Evolutionary conservation across 179 eudicot genomes (phyloP).

Genomic region (Spinacia oleracea): DNA sequence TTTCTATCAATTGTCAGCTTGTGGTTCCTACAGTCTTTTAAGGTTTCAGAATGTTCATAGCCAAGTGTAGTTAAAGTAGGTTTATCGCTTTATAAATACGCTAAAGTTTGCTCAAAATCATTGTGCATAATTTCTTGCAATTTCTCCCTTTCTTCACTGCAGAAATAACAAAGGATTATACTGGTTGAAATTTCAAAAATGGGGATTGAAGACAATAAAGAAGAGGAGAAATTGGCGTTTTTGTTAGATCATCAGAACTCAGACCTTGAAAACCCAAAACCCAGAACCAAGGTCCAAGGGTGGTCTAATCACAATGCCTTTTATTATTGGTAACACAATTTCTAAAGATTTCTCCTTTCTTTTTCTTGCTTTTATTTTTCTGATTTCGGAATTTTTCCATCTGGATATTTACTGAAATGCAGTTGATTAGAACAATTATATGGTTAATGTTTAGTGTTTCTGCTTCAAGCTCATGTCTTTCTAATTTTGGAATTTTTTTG

Average conservation of each 20-base stretch:
- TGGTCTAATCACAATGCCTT: conserved; percentile 27
- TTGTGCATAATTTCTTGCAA: no score
- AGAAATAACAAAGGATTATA: not conserved
- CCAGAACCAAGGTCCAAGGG: conserved; percentile 20
- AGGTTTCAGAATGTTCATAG: no score
- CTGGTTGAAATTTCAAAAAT: no score
- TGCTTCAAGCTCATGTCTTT: no score
- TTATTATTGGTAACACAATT: conserved; percentile 17
- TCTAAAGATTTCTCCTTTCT: not conserved
- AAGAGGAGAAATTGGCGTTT: conserved; percentile 13
- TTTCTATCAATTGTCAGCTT: no score
- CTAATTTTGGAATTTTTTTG: no score
- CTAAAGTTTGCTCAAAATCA: not conserved
- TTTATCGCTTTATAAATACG: not conserved
- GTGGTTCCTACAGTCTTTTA: no score
- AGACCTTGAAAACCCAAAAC: conserved; percentile 9
- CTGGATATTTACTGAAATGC: not conserved
- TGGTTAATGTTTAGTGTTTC: no score
- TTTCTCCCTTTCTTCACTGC: no score
- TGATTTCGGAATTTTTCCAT: not conserved
- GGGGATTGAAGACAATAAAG: conserved; percentile 6
- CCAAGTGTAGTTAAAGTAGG: not conserved
- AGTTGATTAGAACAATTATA: no score
- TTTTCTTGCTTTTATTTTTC: not conserved
- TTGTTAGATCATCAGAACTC: not conserved